phyloP scores from a whole-genome alignment of 2,329 filamentous ascomycete genomes.

The Thermoascus crustaceus region DNA sequence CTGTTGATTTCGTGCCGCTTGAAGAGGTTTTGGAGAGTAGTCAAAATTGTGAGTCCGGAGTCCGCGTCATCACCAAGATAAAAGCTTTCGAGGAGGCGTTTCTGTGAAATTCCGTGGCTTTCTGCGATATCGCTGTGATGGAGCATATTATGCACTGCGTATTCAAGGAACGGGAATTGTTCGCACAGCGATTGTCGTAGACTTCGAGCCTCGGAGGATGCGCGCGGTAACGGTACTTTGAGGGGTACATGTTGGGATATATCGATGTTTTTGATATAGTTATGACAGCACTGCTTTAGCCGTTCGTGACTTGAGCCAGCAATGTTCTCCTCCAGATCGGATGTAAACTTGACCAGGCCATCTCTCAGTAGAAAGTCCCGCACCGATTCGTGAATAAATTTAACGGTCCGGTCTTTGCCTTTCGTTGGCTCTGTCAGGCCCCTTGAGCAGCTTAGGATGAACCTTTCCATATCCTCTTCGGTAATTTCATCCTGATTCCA shows the following conservation, averaged over 20 bases:
- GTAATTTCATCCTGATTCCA: slow-evolving; percentile 4
- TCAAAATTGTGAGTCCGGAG: too few species aligned
- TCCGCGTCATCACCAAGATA: neutral
- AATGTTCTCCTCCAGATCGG: slow-evolving; percentile 18
- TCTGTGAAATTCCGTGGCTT: neutral
- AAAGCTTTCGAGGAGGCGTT: neutral
- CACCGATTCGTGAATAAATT: slow-evolving; percentile 32
- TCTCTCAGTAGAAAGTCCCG: slow-evolving; percentile 25
- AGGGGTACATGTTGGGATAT: neutral
- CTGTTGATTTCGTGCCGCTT: slow-evolving; percentile 1
- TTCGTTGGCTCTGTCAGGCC: slow-evolving; percentile 23
- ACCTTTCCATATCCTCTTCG: slow-evolving; percentile 8
- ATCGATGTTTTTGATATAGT: neutral
- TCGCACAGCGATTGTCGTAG: neutral
- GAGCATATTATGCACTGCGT: neutral
- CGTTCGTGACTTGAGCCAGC: slow-evolving; percentile 33
- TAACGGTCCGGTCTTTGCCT: slow-evolving; percentile 14
- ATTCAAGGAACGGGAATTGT: neutral
- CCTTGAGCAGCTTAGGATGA: slow-evolving; percentile 20
- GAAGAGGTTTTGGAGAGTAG: neutral
- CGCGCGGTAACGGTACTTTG: neutral
- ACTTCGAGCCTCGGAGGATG: neutral
- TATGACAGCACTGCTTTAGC: slow-evolving; percentile 26
- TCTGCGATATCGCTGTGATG: neutral
- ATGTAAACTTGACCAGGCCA: slow-evolving; percentile 23